These are phyloP conservation scores for Cryomyces minteri DNA, from an alignment of 495 filamentous ascomycete genomes.

Conservation along the genomic window DNA sequence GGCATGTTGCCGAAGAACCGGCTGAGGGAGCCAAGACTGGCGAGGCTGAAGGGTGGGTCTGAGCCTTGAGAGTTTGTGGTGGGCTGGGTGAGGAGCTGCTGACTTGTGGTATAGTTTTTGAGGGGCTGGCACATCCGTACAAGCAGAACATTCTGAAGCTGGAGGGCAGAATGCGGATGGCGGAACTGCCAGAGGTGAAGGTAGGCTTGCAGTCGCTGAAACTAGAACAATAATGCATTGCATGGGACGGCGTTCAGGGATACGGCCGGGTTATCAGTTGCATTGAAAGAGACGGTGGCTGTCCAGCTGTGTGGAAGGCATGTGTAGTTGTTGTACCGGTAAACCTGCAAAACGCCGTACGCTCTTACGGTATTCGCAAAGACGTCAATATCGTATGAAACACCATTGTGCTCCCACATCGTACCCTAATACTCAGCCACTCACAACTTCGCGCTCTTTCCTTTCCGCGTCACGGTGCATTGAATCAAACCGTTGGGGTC, in stretches of 20 bases:
- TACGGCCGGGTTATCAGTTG: no score
- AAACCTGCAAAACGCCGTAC: no score
- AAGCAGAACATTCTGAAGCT: conserved; percentile 71
- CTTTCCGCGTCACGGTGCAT: conserved; percentile 63
- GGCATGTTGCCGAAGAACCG: conserved; percentile 98
- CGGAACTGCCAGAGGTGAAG: conserved; percentile 27
- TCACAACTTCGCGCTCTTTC: conserved; percentile 18
- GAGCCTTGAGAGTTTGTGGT: conserved; percentile 1
- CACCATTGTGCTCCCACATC: neutral
- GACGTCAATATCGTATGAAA: no score
- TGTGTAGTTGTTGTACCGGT: no score
- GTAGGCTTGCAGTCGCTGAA: neutral
- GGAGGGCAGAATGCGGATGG: conserved; percentile 11
- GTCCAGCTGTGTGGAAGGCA: no score
- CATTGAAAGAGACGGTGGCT: no score
- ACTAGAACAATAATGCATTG: no score
- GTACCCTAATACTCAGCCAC: neutral
- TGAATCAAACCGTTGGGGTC: conserved; percentile 91
- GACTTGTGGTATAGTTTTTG: conserved; percentile 44
- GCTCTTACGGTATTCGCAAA: no score
- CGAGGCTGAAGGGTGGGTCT: conserved; percentile 62
- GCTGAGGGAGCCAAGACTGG: conserved; percentile 66
- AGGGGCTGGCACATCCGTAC: conserved; percentile 79
- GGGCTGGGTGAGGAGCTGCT: neutral
- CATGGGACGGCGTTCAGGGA: no score